Evolutionary conservation across 2,329 filamentous ascomycete species (phyloP), one percentile per base, ranked within the genome.

Genomic region (Talaromyces verruculosus): DNA sequence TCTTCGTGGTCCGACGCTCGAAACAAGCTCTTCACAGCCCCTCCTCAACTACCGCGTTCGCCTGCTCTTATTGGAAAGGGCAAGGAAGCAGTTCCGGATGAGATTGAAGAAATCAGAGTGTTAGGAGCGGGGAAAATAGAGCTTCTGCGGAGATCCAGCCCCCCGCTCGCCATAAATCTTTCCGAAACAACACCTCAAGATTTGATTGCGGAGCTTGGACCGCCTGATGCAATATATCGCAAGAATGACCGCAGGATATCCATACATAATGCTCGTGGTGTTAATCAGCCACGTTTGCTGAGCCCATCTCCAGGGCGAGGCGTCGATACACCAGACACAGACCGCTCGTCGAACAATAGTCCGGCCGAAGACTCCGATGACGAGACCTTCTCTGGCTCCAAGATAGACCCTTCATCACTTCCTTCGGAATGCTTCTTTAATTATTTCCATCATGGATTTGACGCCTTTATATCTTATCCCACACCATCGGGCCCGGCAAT

Each of bases 401-500:
- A 88, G 1, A 85, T 88, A 3, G 92, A 96, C 75, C 79, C 82
- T 43, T 75, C 77, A 5, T 76, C 75, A 6, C 68, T 79, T n/a
- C 75, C 79, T 2, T 75, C 79, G 7, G 83, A 86, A 72, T 93
- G 89, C 69, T 99, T 98, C 76, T 97, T 95, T 79, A 98, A 98
- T 76, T 99, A 99, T 77, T 99, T 97, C 75, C 90, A 94, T 70
- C 89, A 97, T 68, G 95, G 95, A 1, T 96, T 99, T 74, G 95
- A 99, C 77, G 86, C 97, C 10, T 84, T 98, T 5, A 86, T 99
- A n/a, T 96, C 94, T 0, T 88, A 88, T 35, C 90, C 91, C 0
- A 87, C 87, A 0, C 75, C 84, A 5, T 83, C 89, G 3, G 91
- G 90, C 0, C 86, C 86, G 25, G 81, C 82, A 6, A 88, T 90